Conservation (phyloP, 1,284 basidiomycete genomes). For the Porphyrellus sp. region DNA sequence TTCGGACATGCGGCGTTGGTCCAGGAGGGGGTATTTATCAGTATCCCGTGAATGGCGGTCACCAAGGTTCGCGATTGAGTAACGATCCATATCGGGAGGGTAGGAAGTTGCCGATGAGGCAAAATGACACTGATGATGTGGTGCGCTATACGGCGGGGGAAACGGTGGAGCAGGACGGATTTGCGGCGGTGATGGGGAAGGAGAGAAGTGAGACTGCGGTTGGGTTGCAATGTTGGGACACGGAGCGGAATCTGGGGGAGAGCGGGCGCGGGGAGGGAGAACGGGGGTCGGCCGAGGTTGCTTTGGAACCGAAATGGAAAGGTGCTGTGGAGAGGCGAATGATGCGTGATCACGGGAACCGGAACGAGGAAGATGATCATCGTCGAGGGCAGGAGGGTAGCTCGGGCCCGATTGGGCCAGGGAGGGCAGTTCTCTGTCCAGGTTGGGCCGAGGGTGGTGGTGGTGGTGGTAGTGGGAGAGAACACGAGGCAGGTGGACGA, state of each 20-base stretch:
- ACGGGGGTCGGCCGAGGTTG: constrained; percentile 15
- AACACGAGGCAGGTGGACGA: constrained; percentile 12
- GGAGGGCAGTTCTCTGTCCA: constrained; percentile 9
- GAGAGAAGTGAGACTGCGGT: constrained; percentile 32
- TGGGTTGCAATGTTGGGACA: constrained; percentile 7
- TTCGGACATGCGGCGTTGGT: constrained; percentile 64
- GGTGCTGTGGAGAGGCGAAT: constrained; percentile 12
- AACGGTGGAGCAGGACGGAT: constrained; percentile 38
- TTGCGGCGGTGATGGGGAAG: constrained; percentile 45
- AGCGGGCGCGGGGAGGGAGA: neutral
- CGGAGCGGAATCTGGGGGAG: constrained; percentile 5
- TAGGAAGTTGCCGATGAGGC: constrained; percentile 39
- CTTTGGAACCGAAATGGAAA: constrained; percentile 14
- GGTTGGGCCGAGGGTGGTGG: constrained; percentile 2
- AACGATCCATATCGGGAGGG: constrained; percentile 38
- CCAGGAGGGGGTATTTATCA: constrained; percentile 45
- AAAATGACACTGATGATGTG: constrained; percentile 44
- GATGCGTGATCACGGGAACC: constrained; percentile 12
- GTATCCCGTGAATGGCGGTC: constrained; percentile 37
- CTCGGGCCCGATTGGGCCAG: constrained; percentile 16
- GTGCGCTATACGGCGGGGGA: constrained; percentile 43
- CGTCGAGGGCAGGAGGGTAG: constrained; percentile 3
- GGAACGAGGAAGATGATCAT: constrained; percentile 16
- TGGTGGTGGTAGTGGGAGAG: constrained; percentile 2
- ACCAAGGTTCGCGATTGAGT: constrained; percentile 35